Evolutionary conservation across 768 basidiomycete genomes (phyloP).

Genomic region (Lentinula aciculospora): DNA sequence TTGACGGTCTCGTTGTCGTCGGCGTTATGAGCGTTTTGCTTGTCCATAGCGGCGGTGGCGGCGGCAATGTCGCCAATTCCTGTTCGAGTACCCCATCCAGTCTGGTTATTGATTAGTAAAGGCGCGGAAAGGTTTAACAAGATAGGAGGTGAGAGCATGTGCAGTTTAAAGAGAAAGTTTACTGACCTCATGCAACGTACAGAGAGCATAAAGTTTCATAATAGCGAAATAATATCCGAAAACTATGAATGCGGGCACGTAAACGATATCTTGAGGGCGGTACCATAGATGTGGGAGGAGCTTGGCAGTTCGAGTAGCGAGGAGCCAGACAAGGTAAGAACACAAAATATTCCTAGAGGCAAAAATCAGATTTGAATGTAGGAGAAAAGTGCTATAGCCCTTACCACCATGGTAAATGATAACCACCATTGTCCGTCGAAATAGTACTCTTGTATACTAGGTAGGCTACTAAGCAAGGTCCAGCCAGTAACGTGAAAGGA

Average conservation of each 20-base stretch:
- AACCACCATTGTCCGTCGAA: slow-evolving; percentile 60
- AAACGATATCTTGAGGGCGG: slow-evolving; percentile 68
- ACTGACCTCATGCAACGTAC: slow-evolving; percentile 84
- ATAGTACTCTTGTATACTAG: slow-evolving; percentile 78
- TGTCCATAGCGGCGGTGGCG: slow-evolving; percentile 64
- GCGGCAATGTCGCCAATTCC: slow-evolving; percentile 83
- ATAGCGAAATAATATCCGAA: slow-evolving; percentile 94
- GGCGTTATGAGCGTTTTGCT: slow-evolving; percentile 16
- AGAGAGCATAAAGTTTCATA: slow-evolving; percentile 91
- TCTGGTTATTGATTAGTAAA: slow-evolving; percentile 31
- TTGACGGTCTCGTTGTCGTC: neutral
- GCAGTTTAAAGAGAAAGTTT: neutral
- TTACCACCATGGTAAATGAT: slow-evolving; percentile 80
- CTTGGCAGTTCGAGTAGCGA: slow-evolving; percentile 72
- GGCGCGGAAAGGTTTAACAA: neutral
- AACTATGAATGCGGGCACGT: slow-evolving; percentile 79
- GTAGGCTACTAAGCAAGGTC: slow-evolving; percentile 72
- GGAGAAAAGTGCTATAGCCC: slow-evolving; percentile 16
- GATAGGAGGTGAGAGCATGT: neutral
- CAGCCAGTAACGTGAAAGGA: slow-evolving; percentile 80
- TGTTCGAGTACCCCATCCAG: slow-evolving; percentile 93
- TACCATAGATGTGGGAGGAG: slow-evolving; percentile 80
- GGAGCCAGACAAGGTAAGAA: slow-evolving; percentile 66
- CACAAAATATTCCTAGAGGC: slow-evolving; percentile 57
- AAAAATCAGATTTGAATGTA: slow-evolving; percentile 6